Percentiles rank a stretch among this genome's conserved stretches.
phyloP scores from a whole-genome alignment of 768 basidiomycete genomes.

The Boletus edulis region DNA sequence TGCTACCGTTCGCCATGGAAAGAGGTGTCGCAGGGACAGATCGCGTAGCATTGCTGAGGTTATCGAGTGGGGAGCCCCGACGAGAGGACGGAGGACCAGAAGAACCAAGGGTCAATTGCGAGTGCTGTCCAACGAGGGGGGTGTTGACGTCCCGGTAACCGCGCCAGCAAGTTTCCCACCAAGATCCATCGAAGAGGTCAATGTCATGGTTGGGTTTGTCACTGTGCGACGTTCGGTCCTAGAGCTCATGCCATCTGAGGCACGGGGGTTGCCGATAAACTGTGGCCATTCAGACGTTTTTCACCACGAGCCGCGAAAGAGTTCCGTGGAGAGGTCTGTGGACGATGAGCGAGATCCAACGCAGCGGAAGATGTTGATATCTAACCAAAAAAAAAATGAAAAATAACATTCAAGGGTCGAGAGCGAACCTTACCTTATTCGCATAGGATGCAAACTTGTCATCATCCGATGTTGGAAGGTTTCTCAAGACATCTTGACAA shows the following conservation, averaged over 20 bases:
- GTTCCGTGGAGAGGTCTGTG: too few species aligned
- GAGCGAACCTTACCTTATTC: too few species aligned
- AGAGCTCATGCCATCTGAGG: constrained; percentile 53
- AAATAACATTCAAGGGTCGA: too few species aligned
- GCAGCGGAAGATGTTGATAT: too few species aligned
- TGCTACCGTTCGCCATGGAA: too few species aligned
- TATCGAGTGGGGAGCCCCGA: constrained; percentile 72
- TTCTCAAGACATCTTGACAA: too few species aligned
- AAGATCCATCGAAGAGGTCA: constrained; percentile 56
- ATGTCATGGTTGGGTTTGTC: constrained; percentile 68
- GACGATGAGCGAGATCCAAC: too few species aligned
- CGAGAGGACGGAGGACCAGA: constrained; percentile 47
- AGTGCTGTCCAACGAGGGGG: constrained; percentile 57
- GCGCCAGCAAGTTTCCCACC: constrained; percentile 42
- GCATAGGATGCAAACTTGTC: too few species aligned
- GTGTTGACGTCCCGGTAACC: constrained; percentile 62
- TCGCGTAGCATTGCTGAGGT: constrained; percentile 58
- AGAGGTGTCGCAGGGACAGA: constrained; percentile 63
- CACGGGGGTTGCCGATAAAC: constrained; percentile 64
- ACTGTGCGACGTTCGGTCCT: constrained; percentile 68
- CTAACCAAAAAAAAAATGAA: too few species aligned
- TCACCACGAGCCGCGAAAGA: constrained; percentile 43
- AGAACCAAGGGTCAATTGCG: constrained; percentile 41
- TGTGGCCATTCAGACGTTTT: constrained; percentile 92
- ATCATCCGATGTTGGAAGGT: too few species aligned